Percentiles rank a stretch among this genome's conserved stretches.
Evolutionary conservation across 2,329 filamentous ascomycete genomes (phyloP).

Genomic region (Diplocarpon mali): DNA sequence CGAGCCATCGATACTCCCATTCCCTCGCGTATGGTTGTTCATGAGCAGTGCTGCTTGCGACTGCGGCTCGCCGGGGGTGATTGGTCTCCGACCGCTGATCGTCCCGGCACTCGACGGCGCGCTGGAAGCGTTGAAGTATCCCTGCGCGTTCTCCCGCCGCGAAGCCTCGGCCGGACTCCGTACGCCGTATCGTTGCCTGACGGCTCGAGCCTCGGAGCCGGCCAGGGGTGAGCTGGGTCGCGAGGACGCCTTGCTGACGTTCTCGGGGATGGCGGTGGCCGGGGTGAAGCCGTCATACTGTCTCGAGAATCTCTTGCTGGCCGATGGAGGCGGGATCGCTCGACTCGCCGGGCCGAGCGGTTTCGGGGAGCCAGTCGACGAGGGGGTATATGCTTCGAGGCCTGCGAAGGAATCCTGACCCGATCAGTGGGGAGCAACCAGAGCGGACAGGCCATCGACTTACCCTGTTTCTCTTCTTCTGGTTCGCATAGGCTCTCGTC

Average conservation of each 20-base stretch:
- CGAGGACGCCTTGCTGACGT: slow-evolving; percentile 45
- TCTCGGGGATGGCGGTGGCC: slow-evolving; percentile 24
- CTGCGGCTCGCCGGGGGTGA: slow-evolving; percentile 47
- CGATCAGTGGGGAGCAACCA: slow-evolving; percentile 15
- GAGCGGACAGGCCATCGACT: slow-evolving; percentile 22
- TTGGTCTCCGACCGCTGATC: slow-evolving; percentile 41
- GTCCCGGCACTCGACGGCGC: slow-evolving; percentile 39
- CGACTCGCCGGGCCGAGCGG: slow-evolving; percentile 43
- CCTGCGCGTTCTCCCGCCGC: slow-evolving; percentile 37
- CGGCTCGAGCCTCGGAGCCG: slow-evolving; percentile 20
- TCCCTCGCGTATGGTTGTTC: slow-evolving; percentile 62
- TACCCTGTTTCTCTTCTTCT: slow-evolving; percentile 80
- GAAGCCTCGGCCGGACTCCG: slow-evolving; percentile 43
- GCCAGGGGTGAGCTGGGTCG: slow-evolving; percentile 57
- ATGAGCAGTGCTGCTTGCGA: slow-evolving; percentile 51
- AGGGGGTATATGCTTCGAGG: slow-evolving; percentile 55
- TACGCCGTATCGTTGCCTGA: slow-evolving; percentile 41
- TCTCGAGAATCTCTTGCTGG: slow-evolving; percentile 54
- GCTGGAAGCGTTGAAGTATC: slow-evolving; percentile 43
- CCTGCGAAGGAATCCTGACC: slow-evolving; percentile 70
- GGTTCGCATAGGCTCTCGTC: slow-evolving; percentile 64
- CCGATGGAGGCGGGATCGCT: slow-evolving; percentile 33
- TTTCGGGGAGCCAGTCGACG: slow-evolving; percentile 55
- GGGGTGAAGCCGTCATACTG: slow-evolving; percentile 37
- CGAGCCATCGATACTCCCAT: slow-evolving; percentile 74